Base-by-base conservation (phyloP, 2,329 filamentous ascomycete species). In the Monilinia fructicola region DNA sequence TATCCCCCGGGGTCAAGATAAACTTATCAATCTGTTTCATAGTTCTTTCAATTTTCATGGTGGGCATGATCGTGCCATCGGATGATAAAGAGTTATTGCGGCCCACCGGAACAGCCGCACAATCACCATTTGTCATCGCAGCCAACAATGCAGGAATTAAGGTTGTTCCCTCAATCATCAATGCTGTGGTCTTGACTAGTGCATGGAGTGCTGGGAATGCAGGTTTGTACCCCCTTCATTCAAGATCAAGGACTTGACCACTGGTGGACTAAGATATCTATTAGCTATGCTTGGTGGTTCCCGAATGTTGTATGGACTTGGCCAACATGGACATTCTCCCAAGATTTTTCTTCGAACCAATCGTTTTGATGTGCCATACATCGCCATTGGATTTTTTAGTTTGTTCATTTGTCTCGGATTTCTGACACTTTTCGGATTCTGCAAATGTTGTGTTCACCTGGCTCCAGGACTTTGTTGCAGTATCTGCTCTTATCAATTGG, bases 131-230 rank as follows among this genome's bases (percentile, higher is more conserved):
- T 72, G 90, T 93, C 67, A 90, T 93, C 69, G 90, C 90, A 35
- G 87, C 89, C 48, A 81, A 84, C 10, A 83, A 85, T 42, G 90
- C 90, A 2, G 86, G 88, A 0, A 88, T 93, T 67, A 81, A 80
- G 7, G 87, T 83, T 6, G 84, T 93, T 7, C 88, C 89, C 0
- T 87, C 85, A 9, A 84, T 93, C 64, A 87, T 94, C 77, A 94
- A 94, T 75, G 90, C 89, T 42, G 82, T 93, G 31, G 88, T 93
- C 71, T 82, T 93, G 70, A 90, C 87, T 0, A 90, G 88, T 0
- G 89, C 88, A 0, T 88, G 86, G 78, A 91, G 88, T 0, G 83
- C 89, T 0, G 87, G 85, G 0, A 92, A 92, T 71, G 85, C 89
- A 71, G 64, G 64, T 60, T 11, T 16, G 40, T 35, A 9, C 3